Conservation (phyloP, 345 rosid genomes). For the Cardamine occulta region DNA sequence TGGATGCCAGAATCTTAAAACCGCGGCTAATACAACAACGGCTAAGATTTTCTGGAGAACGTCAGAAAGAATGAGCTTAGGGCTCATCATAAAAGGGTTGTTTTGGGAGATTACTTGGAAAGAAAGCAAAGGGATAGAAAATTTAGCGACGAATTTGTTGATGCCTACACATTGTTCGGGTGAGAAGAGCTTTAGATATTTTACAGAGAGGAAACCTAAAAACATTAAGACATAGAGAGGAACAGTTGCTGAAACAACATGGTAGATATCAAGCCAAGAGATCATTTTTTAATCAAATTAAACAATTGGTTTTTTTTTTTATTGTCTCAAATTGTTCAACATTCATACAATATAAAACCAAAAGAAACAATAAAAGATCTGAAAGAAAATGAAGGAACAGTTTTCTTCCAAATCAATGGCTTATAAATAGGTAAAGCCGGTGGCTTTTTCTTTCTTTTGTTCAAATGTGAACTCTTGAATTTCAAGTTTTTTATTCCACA, state of each 20-base stretch:
- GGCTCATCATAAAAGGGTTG: conserved; percentile 81
- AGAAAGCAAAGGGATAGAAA: conserved; percentile 76
- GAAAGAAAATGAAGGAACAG: conserved; percentile 21
- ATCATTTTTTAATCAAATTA: conserved; percentile 51
- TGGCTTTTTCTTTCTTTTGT: conserved; percentile 33
- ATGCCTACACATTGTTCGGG: conserved; percentile 90
- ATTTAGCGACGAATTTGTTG: conserved; percentile 87
- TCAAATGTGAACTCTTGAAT: conserved; percentile 30
- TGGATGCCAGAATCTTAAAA: conserved; percentile 55
- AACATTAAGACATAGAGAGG: conserved; percentile 83
- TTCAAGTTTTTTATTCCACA: conserved; percentile 38
- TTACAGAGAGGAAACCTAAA: conserved; percentile 69
- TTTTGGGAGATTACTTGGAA: conserved; percentile 72
- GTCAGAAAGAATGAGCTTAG: conserved; percentile 63
- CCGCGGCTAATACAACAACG: conserved; percentile 43
- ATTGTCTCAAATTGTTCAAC: conserved; percentile 7
- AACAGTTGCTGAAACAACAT: conserved; percentile 77
- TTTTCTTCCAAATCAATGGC: conserved; percentile 16
- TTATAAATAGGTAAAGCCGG: conserved; percentile 38
- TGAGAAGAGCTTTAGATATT: conserved; percentile 70
- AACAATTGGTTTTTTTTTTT: conserved; percentile 1
- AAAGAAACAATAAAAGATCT: conserved; percentile 13
- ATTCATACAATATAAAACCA: conserved; percentile 23
- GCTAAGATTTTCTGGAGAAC: conserved; percentile 70
- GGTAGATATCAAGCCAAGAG: conserved; percentile 62